Percentiles rank a stretch among this genome's conserved stretches.
phyloP scores from a whole-genome alignment of 768 basidiomycete species.

The Suillus cothurnatus region DNA sequence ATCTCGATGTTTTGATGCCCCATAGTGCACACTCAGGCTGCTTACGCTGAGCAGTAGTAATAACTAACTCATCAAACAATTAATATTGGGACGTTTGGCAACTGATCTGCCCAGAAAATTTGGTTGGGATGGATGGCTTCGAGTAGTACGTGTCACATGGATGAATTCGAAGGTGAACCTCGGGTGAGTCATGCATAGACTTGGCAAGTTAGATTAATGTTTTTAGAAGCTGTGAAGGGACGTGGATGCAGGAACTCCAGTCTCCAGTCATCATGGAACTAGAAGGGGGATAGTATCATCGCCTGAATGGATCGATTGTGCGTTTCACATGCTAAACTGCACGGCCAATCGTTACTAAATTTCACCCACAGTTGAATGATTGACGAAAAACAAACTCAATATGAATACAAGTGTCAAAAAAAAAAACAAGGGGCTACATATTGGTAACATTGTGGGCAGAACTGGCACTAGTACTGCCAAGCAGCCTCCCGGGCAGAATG shows the following conservation, averaged over 20 bases:
- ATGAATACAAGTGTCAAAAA: too few relatives aligned
- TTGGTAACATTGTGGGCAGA: too few relatives aligned
- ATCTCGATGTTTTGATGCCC: not conserved
- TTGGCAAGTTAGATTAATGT: not conserved
- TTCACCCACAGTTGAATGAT: too few relatives aligned
- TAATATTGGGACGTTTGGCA: not conserved
- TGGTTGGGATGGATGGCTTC: not conserved
- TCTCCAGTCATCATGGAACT: too few relatives aligned
- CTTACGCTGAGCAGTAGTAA: not conserved
- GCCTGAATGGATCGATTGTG: too few relatives aligned
- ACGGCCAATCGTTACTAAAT: too few relatives aligned
- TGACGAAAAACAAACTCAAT: too few relatives aligned
- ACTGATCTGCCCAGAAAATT: not conserved
- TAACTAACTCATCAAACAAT: not conserved
- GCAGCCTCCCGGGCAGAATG: too few relatives aligned
- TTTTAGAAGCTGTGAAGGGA: not conserved
- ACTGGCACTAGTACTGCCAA: too few relatives aligned
- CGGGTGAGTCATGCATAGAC: not conserved
- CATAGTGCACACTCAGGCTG: not conserved
- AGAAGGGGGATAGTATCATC: too few relatives aligned
- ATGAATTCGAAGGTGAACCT: not conserved
- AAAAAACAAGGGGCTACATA: too few relatives aligned
- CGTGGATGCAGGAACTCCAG: not conserved
- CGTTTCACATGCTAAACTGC: too few relatives aligned
- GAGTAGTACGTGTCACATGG: not conserved